Evolutionary conservation across 2,329 filamentous ascomycete genomes (phyloP).

Genomic region (Diaporthe citrichinensis): DNA sequence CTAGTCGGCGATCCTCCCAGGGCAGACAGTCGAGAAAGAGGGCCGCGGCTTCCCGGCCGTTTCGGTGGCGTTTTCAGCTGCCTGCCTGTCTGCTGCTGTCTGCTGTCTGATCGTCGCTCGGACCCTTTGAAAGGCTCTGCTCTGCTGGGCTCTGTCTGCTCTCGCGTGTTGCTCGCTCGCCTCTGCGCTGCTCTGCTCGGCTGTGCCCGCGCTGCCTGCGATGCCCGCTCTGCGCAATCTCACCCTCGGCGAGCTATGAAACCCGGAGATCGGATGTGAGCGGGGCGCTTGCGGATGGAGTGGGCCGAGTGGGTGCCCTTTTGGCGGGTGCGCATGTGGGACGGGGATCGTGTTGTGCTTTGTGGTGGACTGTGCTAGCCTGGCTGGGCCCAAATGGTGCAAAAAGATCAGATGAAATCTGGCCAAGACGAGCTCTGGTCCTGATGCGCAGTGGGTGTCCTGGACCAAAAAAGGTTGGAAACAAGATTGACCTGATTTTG

Average conservation of each 20-base stretch:
- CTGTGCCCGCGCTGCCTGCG: background rate
- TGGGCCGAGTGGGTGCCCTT: constrained; percentile 24
- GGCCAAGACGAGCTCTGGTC: constrained; percentile 5
- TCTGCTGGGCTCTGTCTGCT: background rate
- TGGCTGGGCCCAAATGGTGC: background rate
- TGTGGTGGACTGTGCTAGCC: constrained; percentile 15
- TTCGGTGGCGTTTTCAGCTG: constrained; percentile 28
- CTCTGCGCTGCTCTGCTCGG: background rate
- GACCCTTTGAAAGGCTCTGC: background rate
- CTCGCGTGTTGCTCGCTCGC: background rate
- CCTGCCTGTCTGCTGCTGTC: background rate
- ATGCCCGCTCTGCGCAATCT: constrained; percentile 4
- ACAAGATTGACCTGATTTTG: constrained; percentile 31
- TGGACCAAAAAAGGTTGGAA: constrained; percentile 5
- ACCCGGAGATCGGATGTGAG: constrained; percentile 29
- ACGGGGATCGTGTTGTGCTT: constrained; percentile 19
- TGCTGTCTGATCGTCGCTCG: constrained; percentile 31
- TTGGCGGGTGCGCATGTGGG: constrained; percentile 8
- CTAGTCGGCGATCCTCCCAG: constrained; percentile 27
- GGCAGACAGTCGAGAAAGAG: background rate
- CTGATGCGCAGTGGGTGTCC: background rate
- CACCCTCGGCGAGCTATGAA: background rate
- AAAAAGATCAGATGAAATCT: constrained; percentile 19
- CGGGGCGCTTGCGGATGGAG: constrained; percentile 19
- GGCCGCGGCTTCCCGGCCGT: constrained; percentile 4